Conservation (phyloP, 352 stramenopile genomes). For the Phytophthora capsici region DNA sequence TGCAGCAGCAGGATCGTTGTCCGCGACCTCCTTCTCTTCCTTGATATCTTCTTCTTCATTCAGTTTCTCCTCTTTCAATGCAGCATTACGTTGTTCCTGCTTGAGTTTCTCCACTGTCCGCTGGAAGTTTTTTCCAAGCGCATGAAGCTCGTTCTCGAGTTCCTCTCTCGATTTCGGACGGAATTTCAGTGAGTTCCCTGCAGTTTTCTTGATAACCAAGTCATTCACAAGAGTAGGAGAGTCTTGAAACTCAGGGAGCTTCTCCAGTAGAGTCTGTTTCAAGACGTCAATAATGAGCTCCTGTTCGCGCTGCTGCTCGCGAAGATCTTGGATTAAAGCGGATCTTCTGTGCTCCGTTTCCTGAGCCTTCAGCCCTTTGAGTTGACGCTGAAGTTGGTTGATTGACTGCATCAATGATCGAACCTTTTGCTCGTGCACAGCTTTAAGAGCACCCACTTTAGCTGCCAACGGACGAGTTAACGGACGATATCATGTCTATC, state of each 20-base stretch:
- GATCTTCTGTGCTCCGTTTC: slow-evolving; percentile 89
- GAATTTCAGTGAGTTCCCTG: slow-evolving; percentile 82
- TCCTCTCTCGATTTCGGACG: slow-evolving; percentile 87
- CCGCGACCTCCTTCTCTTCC: slow-evolving; percentile 33
- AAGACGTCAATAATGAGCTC: slow-evolving; percentile 87
- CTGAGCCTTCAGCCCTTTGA: slow-evolving; percentile 74
- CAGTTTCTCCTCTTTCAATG: slow-evolving; percentile 43
- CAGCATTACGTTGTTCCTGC: slow-evolving; percentile 39
- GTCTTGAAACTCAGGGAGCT: slow-evolving; percentile 68
- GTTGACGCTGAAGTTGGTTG: slow-evolving; percentile 78
- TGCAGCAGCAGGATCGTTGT: slow-evolving; percentile 12
- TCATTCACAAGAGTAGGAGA: slow-evolving; percentile 78
- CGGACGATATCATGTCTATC: neutral
- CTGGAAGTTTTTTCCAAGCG: slow-evolving; percentile 79
- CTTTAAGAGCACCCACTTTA: slow-evolving; percentile 75
- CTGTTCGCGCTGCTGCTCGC: slow-evolving; percentile 79
- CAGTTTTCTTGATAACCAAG: slow-evolving; percentile 84
- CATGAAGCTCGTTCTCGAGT: slow-evolving; percentile 82
- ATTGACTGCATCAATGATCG: slow-evolving; percentile 89
- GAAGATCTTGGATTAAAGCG: slow-evolving; percentile 83
- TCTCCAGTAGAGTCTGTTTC: slow-evolving; percentile 77
- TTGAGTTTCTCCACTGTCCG: slow-evolving; percentile 67
- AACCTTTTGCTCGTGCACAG: slow-evolving; percentile 76
- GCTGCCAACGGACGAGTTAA: slow-evolving; percentile 30
- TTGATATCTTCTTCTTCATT: slow-evolving; percentile 26